A percentile compares a stretch with the other conserved stretches of the same genome.
Conservation (phyloP, 2,329 filamentous ascomycete genomes). For the Talaromyces sp. region DNA sequence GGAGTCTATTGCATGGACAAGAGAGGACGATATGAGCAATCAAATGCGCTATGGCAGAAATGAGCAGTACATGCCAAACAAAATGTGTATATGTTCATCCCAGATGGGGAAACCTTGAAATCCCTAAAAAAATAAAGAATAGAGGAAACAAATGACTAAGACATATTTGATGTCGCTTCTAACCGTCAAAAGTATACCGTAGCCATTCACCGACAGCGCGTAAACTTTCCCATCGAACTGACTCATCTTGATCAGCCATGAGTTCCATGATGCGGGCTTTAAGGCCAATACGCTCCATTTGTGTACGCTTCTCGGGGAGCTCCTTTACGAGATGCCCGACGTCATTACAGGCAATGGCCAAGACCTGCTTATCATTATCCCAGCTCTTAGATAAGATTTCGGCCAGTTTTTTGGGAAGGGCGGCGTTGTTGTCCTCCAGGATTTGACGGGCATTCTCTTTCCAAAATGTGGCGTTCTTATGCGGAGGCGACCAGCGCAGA, state of each 20-base stretch:
- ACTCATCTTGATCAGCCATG: slow-evolving; percentile 87
- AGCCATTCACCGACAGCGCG: slow-evolving; percentile 79
- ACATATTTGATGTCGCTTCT: slow-evolving; percentile 15
- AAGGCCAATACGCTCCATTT: slow-evolving; percentile 80
- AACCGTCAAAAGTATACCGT: slow-evolving; percentile 66
- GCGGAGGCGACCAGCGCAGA: slow-evolving; percentile 88
- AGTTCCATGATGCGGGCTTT: slow-evolving; percentile 90
- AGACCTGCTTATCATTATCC: slow-evolving; percentile 82
- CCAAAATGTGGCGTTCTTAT: slow-evolving; percentile 87
- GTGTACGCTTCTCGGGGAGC: slow-evolving; percentile 77
- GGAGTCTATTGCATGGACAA: neutral
- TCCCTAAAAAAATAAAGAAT: slow-evolving; percentile 13
- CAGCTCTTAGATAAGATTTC: slow-evolving; percentile 80
- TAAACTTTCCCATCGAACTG: slow-evolving; percentile 89
- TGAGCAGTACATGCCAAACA: slow-evolving; percentile 22
- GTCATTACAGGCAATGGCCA: slow-evolving; percentile 92
- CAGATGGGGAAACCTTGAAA: slow-evolving; percentile 11
- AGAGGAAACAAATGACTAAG: slow-evolving; percentile 9
- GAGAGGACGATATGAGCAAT: slow-evolving; percentile 10
- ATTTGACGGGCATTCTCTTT: slow-evolving; percentile 87
- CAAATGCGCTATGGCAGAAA: slow-evolving; percentile 27
- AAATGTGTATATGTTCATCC: slow-evolving; percentile 24
- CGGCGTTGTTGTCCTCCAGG: slow-evolving; percentile 78
- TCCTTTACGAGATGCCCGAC: slow-evolving; percentile 86
- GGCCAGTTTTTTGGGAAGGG: slow-evolving; percentile 77